phyloP scores from a whole-genome alignment of 495 filamentous ascomycete species.

The Aspergillus bertholletiae region DNA sequence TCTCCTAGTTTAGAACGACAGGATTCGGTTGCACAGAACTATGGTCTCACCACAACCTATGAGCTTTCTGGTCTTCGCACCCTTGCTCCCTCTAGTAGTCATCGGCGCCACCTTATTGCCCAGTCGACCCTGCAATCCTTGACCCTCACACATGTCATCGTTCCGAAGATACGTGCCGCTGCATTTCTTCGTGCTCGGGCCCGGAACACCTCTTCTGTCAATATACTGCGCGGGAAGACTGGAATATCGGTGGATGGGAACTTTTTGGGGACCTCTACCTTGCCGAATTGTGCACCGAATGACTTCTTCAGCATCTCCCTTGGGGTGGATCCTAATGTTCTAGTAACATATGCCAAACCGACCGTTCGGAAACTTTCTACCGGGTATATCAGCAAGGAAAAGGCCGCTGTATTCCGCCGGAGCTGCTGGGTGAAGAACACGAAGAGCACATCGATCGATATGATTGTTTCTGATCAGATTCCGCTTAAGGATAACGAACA shows the following conservation, averaged over 20 bases:
- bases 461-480: slow-evolving; percentile 63
- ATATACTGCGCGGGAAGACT: slow-evolving; percentile 55
- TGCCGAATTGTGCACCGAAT: slow-evolving; percentile 58
- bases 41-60: slow-evolving; percentile 61
- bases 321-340: slow-evolving; percentile 62
- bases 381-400: slow-evolving; percentile 53
- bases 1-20: slow-evolving; percentile 17
- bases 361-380: slow-evolving; percentile 50
- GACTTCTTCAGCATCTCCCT: slow-evolving; percentile 58
- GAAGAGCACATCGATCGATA: slow-evolving; percentile 43
- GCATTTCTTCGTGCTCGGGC: slow-evolving; percentile 66
- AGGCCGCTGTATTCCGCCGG: slow-evolving; percentile 55
- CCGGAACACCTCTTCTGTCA: slow-evolving; percentile 54
- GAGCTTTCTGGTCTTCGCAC: slow-evolving; percentile 54
- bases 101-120: slow-evolving; percentile 42
- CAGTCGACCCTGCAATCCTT: slow-evolving; percentile 34
- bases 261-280: slow-evolving; percentile 59
- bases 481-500: slow-evolving; percentile 65
- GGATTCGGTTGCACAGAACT: slow-evolving; percentile 32
- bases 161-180: slow-evolving; percentile 62
- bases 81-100: slow-evolving; percentile 34
- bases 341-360: slow-evolving; percentile 60
- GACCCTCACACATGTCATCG: slow-evolving; percentile 47
- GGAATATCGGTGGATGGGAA: slow-evolving; percentile 66
- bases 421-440: slow-evolving; percentile 58